phyloP scores from a whole-genome alignment of 805 yeast genomes.

The Saccharomyces mikatae region DNA sequence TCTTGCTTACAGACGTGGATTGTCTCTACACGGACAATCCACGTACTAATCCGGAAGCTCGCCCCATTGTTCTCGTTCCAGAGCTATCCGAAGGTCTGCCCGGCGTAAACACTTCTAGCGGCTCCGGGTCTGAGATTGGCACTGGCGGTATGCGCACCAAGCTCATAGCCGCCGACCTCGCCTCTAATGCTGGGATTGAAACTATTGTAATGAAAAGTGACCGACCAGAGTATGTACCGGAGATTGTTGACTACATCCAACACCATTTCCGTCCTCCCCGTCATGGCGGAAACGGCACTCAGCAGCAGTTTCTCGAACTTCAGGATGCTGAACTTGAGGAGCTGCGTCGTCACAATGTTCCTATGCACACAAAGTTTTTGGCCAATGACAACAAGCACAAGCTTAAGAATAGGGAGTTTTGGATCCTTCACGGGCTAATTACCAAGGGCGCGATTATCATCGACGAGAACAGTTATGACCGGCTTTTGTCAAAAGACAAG shows the following conservation, averaged over 20 bases:
- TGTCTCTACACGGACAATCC: constrained; percentile 93
- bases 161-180: constrained; percentile 91
- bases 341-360: constrained; percentile 40
- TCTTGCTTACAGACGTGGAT: constrained; percentile 91
- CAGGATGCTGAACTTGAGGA: constrained; percentile 35
- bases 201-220: constrained; percentile 78
- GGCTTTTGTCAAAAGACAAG: constrained; percentile 73
- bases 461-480: constrained; percentile 79
- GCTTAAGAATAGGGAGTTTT: constrained; percentile 76
- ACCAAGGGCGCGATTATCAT: constrained; percentile 71
- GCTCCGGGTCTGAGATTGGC: constrained; percentile 79
- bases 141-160: constrained; percentile 99
- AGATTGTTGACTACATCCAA: constrained; percentile 65
- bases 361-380: constrained; percentile 84
- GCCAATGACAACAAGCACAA: constrained; percentile 58
- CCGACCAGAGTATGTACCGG: constrained; percentile 64
- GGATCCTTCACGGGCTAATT: constrained; percentile 89
- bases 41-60: constrained; percentile 70
- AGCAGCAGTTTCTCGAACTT: constrained; percentile 14
- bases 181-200: constrained; percentile 88
- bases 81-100: constrained; percentile 52
- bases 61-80: constrained; percentile 71
- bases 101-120: constrained; percentile 66
- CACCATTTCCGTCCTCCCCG: background rate
- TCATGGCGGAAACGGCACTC: constrained; percentile 23